Base-by-base conservation (phyloP, 1,284 basidiomycete species). In the Grifola frondosa region DNA sequence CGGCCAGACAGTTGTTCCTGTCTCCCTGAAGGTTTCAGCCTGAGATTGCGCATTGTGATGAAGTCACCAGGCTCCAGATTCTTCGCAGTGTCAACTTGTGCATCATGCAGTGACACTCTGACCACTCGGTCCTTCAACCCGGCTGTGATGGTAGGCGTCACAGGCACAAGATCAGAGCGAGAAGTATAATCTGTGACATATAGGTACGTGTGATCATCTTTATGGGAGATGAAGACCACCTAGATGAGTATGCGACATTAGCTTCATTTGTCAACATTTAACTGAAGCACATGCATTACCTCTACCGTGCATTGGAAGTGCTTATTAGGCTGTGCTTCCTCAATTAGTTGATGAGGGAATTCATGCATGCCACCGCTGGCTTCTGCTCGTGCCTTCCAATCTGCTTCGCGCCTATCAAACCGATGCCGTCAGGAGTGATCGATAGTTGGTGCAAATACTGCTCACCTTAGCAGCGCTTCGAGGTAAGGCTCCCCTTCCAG, bases 101-200 rank as follows among this genome's bases (percentile, higher is more conserved):
- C 62, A 20, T 80, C 74, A 20, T 66, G 66, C 15, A 86, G 59
- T 10, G 63, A 60, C 30, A 88, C 70, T 42, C 71, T 78, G 44
- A 85, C 57, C 25, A 85, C 66, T n/a, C 65, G 64, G n/a, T 73
- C 71, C 28, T 71, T 62, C 6, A 81, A 66, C 2, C 50, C 46
- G 0, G 36, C 24, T 3, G 51, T 37, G 16, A 52, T 41, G 5
- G 59, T 50, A 13, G 60, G 54, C 10, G 53, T 43, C 10, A 60
- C 49, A 12, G 60, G 49, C 4, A 64, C 55, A 21, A 84, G 65
- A 37, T 74, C 63, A 6, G 66, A 48, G 41, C 81, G 74, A 6
- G 64, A 57, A 2, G 81, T 83, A 55, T 85, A 88, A 58, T 88
- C 85, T 7, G 84, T 86, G 17, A 83, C 75, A 53, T 75, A 82